These are phyloP conservation scores for Phytophthora multivora DNA, from an alignment of 352 stramenopile genomes.

Conservation along the genomic window DNA sequence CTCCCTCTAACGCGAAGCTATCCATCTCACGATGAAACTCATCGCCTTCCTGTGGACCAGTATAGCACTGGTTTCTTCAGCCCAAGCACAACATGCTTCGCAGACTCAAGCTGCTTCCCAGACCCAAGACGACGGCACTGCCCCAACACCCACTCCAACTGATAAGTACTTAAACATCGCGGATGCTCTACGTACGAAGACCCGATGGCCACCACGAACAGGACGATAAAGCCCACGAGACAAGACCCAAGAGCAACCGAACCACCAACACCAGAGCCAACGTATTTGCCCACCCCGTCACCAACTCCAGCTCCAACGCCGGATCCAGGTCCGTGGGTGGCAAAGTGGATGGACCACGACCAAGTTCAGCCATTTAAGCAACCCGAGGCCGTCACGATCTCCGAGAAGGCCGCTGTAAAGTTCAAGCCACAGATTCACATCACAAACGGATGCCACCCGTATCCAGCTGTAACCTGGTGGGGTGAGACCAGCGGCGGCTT, in stretches of 20 bases:
- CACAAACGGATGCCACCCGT: neutral
- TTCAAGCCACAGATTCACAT: neutral
- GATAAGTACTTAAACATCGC: slow-evolving; percentile 4
- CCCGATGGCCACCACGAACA: neutral
- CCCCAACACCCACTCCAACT: neutral
- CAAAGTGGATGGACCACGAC: neutral
- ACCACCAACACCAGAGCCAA: slow-evolving; percentile 1
- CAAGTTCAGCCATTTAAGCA: neutral
- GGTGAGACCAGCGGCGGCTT: neutral
- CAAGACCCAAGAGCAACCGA: slow-evolving; percentile 7
- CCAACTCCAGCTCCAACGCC: neutral
- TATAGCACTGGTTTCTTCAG: neutral
- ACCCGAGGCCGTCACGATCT: neutral
- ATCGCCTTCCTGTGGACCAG: neutral
- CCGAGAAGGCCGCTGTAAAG: neutral
- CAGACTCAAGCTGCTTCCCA: neutral
- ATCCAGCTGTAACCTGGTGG: neutral
- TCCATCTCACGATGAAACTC: neutral
- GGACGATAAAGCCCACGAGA: neutral
- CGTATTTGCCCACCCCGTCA: neutral
- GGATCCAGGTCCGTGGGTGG: neutral
- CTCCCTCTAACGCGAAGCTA: neutral
- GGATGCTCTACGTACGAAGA: neutral
- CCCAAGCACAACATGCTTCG: neutral
- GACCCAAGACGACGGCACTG: neutral